These are phyloP conservation scores for Aotearoamyces nothofagi DNA, from an alignment of 2,329 filamentous ascomycete genomes.

Conservation along the genomic window DNA sequence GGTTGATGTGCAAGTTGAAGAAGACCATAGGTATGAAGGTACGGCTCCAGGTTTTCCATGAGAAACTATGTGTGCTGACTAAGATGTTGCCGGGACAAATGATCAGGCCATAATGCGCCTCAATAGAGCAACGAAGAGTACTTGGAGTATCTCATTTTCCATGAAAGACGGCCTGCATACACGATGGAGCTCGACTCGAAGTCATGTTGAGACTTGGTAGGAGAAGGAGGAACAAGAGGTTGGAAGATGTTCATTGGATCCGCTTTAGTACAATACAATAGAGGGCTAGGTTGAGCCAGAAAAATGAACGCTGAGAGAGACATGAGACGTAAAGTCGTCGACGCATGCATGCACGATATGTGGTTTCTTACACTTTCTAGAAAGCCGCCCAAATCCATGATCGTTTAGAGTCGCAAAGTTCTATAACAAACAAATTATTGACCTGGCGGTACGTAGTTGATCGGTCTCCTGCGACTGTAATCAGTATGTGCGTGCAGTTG, in stretches of 20 bases:
- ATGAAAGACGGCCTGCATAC: no score
- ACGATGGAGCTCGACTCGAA: no score
- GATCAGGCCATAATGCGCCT: no score
- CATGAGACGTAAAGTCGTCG: conserved; percentile 20
- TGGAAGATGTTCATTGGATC: not conserved
- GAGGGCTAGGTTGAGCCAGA: not conserved
- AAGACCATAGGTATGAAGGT: no score
- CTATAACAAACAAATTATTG: conserved; percentile 9
- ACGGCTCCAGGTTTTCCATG: no score
- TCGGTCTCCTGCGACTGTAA: conserved; percentile 14
- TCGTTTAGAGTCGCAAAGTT: conserved; percentile 5
- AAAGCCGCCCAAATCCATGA: conserved; percentile 12
- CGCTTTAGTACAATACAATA: conserved; percentile 1
- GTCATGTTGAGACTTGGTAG: no score
- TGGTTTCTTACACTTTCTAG: conserved; percentile 13
- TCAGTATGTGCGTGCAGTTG: conserved; percentile 7
- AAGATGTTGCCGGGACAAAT: no score
- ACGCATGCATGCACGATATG: conserved; percentile 13
- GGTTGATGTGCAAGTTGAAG: no score
- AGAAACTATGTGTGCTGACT: no score
- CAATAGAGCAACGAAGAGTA: no score
- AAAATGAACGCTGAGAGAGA: conserved; percentile 14
- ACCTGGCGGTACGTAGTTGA: conserved; percentile 11
- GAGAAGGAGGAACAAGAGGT: not conserved
- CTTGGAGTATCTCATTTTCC: no score